Percentiles rank a stretch among this genome's conserved stretches.
phyloP scores from a whole-genome alignment of 2,329 filamentous ascomycete genomes.

The Berkeleyomyces basicola region DNA sequence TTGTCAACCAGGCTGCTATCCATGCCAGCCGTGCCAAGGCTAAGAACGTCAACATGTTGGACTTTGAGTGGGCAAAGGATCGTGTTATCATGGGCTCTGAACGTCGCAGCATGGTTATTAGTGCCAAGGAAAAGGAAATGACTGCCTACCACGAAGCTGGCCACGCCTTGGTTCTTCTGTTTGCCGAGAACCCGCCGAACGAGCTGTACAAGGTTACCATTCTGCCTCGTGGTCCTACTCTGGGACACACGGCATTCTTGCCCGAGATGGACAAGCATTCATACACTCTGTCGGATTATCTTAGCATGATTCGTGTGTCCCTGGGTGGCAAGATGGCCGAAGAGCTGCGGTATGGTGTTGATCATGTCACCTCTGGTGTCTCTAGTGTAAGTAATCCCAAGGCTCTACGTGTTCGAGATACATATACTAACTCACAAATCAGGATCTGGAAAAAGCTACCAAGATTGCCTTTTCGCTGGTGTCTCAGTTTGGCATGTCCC shows the following conservation, averaged over 20 bases:
- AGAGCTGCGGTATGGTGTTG: slow-evolving; percentile 80
- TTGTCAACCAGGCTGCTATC: slow-evolving; percentile 90
- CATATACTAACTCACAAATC: slow-evolving; percentile 18
- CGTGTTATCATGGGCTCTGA: slow-evolving; percentile 96
- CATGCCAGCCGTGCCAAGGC: slow-evolving; percentile 81
- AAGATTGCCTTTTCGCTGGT: slow-evolving; percentile 74
- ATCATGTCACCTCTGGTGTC: slow-evolving; percentile 81
- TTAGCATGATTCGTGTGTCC: slow-evolving; percentile 61
- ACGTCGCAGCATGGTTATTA: slow-evolving; percentile 74
- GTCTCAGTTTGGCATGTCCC: slow-evolving; percentile 77
- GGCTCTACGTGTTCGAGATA: background rate
- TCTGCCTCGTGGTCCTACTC: slow-evolving; percentile 69
- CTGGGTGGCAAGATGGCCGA: slow-evolving; percentile 83
- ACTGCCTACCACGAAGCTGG: slow-evolving; percentile 96
- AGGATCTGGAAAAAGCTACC: slow-evolving; percentile 77
- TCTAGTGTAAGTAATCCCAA: slow-evolving; percentile 42
- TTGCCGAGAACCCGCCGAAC: slow-evolving; percentile 52
- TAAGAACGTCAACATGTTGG: slow-evolving; percentile 53
- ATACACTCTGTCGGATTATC: slow-evolving; percentile 66
- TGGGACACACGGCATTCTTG: slow-evolving; percentile 76
- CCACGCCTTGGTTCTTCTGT: slow-evolving; percentile 78
- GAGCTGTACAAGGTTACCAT: slow-evolving; percentile 96
- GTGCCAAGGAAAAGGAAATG: slow-evolving; percentile 82
- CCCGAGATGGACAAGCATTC: slow-evolving; percentile 90
- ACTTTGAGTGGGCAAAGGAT: slow-evolving; percentile 96